Evolutionary conservation across 306 rosid species (phyloP).

Genomic region (Prunus dulcis): DNA sequence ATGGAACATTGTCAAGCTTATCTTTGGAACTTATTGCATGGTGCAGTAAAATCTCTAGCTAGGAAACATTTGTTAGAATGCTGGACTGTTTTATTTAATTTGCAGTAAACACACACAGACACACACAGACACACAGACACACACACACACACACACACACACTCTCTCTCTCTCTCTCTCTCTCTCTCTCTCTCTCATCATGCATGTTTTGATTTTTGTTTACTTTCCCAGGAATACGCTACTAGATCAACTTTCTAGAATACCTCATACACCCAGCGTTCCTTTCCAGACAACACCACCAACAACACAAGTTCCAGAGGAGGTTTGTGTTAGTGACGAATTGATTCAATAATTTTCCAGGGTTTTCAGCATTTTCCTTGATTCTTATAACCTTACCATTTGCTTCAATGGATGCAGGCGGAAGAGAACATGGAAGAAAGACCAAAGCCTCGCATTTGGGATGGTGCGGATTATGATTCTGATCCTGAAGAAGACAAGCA

Average conservation of each 20-base stretch:
- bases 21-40: not conserved
- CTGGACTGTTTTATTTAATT: not conserved
- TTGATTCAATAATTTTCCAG: not conserved
- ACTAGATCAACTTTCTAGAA: constrained; percentile 68
- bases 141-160: too few relatives aligned
- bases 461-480: constrained; percentile 76
- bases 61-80: constrained; percentile 4
- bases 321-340: constrained; percentile 37
- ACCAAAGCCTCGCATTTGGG: constrained; percentile 80
- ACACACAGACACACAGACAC: not conserved
- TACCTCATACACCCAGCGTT: constrained; percentile 78
- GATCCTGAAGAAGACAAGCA: constrained; percentile 53
- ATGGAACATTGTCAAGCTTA: not conserved
- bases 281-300: constrained; percentile 76
- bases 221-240: constrained; percentile 40
- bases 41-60: not conserved
- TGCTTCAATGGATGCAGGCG: constrained; percentile 39
- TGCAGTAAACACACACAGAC: not conserved
- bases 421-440: constrained; percentile 73
- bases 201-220: not conserved
- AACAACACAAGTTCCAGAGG: constrained; percentile 58
- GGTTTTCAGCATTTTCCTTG: constrained; percentile 8
- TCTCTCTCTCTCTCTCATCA: not conserved
- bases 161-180: not conserved
- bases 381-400: constrained; percentile 18